A percentile compares a stretch with the other conserved stretches of the same genome.
phyloP scores from a whole-genome alignment of 2,329 filamentous ascomycete species.

The Fonsecaea pedrosoi region DNA sequence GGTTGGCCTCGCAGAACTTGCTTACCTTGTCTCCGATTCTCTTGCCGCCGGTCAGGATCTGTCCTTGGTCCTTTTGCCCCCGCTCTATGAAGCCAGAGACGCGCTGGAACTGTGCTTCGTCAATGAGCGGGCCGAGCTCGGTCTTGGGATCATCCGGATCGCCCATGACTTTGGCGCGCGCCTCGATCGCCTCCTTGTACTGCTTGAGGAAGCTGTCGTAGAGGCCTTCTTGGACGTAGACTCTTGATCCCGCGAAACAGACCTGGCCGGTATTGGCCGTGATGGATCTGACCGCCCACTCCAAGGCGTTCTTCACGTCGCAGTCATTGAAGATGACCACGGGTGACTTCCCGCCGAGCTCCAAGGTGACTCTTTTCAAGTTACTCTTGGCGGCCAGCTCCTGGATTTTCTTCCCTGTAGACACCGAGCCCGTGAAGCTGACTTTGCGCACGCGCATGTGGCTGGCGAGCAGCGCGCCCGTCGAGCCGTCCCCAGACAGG shows the following conservation, averaged over 20 bases:
- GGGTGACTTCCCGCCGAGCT: constrained; percentile 55
- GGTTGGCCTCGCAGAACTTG: too few relatives aligned
- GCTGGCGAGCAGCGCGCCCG: constrained; percentile 64
- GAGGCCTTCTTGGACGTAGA: constrained; percentile 67
- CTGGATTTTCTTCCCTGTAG: constrained; percentile 67
- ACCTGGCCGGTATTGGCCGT: constrained; percentile 45
- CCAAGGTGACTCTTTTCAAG: constrained; percentile 66
- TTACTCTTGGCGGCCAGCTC: constrained; percentile 57
- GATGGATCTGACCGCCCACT: constrained; percentile 43
- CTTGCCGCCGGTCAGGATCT: constrained; percentile 46
- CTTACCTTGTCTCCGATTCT: constrained; percentile 34
- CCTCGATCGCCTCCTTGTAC: constrained; percentile 41
- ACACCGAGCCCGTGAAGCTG: constrained; percentile 66
- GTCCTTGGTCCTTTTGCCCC: constrained; percentile 49
- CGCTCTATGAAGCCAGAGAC: constrained; percentile 50
- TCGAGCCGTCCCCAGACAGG: constrained; percentile 64
- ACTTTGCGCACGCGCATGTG: constrained; percentile 67
- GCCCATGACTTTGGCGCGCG: constrained; percentile 40
- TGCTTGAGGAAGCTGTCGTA: constrained; percentile 64
- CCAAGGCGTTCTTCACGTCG: constrained; percentile 44
- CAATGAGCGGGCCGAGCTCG: constrained; percentile 52
- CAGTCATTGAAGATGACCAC: constrained; percentile 46
- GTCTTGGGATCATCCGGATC: constrained; percentile 49
- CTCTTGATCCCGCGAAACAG: constrained; percentile 55
- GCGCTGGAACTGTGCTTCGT: constrained; percentile 50